phyloP scores from a whole-genome alignment of 2,329 filamentous ascomycete species.

The Epichloe coenophiala region DNA sequence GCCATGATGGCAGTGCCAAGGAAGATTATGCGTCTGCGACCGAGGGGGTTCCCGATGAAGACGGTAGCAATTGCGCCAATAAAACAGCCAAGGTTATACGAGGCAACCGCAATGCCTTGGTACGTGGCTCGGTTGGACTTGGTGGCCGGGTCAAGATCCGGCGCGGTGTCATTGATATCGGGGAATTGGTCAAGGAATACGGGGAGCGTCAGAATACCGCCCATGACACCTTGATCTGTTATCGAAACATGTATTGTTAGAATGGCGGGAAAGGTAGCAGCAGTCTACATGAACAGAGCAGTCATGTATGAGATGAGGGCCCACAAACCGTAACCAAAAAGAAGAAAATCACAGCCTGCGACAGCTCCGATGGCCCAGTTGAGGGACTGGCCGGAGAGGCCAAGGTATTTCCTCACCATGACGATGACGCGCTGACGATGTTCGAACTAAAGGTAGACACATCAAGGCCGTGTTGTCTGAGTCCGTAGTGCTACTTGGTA shows the following conservation, averaged over 20 bases:
- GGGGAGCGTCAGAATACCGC: conserved; percentile 55
- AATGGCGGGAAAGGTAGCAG: background rate
- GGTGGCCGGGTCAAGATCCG: conserved; percentile 21
- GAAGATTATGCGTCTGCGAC: conserved; percentile 45
- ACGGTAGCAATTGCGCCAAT: conserved; percentile 52
- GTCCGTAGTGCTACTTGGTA: background rate
- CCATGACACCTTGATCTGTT: conserved; percentile 63
- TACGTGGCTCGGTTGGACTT: conserved; percentile 33
- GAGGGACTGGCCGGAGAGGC: conserved; percentile 50
- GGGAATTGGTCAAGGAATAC: conserved; percentile 46
- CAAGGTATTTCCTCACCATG: conserved; percentile 39
- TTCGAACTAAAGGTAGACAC: background rate
- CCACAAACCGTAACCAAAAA: conserved; percentile 40
- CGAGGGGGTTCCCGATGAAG: conserved; percentile 50
- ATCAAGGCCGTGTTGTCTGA: background rate
- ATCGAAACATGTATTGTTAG: background rate
- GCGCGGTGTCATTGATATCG: conserved; percentile 30
- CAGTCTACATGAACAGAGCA: background rate
- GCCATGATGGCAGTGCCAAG: conserved; percentile 43
- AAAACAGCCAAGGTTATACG: conserved; percentile 48
- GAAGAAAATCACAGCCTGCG: conserved; percentile 59
- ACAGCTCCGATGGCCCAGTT: conserved; percentile 59
- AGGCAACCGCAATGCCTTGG: conserved; percentile 41
- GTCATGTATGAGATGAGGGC: background rate
- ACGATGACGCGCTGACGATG: conserved; percentile 7